Conservation (phyloP, 805 yeast species). For the Tetrapisispora phaffii region DNA sequence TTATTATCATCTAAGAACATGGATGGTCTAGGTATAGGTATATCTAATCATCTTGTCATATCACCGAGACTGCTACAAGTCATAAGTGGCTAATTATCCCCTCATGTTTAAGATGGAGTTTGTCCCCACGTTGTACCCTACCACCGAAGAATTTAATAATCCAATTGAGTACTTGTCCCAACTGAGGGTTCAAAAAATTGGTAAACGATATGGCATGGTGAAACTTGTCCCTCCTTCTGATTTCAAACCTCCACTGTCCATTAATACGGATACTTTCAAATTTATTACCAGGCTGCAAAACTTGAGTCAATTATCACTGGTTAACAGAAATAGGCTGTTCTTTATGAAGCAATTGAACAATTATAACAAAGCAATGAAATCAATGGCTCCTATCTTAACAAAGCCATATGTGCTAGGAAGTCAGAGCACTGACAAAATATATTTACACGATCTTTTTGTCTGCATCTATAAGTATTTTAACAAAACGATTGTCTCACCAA, state of each 20-base stretch:
- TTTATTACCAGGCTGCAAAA: constrained; percentile 65
- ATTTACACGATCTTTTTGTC: constrained; percentile 34
- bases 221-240: constrained; percentile 55
- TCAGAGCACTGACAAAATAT: constrained; percentile 9
- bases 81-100: too few species aligned
- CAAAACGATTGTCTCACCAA: neutral
- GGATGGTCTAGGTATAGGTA: neutral
- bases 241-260: constrained; percentile 44
- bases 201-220: constrained; percentile 59
- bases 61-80: too few species aligned
- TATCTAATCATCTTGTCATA: too few species aligned
- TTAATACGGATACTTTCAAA: constrained; percentile 42
- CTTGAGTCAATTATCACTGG: constrained; percentile 51
- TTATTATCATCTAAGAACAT: too few species aligned
- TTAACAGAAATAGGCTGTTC: constrained; percentile 52
- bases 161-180: constrained; percentile 60
- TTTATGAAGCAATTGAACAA: constrained; percentile 54
- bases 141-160: constrained; percentile 45
- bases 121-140: constrained; percentile 49
- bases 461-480: constrained; percentile 20
- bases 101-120: constrained; percentile 9
- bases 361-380: constrained; percentile 25
- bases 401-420: neutral
- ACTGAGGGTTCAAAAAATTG: constrained; percentile 35
- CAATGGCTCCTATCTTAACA: neutral